Evolutionary conservation across 805 yeast species (phyloP), one percentile per base, ranked within the genome.

Genomic region (Nakazawaea peltata): DNA sequence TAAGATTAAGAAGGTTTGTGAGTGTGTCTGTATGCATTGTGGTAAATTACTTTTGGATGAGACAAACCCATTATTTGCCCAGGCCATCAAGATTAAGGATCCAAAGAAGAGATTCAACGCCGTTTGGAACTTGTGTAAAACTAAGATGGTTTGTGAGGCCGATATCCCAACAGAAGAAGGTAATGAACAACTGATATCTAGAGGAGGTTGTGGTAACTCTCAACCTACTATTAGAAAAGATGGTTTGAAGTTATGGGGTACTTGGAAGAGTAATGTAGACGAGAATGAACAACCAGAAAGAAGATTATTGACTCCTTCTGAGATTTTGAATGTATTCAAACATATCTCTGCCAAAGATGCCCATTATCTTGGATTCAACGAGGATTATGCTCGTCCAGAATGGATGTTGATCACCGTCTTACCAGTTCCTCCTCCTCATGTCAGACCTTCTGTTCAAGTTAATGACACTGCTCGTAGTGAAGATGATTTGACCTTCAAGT

Each of bases 401-500:
- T 92, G 98, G 99, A 76, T 92, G 78, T 71, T 92, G 41, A 74
- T 92, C 46, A 87, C 97, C 2, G 97, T 92, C n/a, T 68, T 92
- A 50, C 98, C 99, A 1, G 98, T 92, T 14, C 99, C 99, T 29
- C 99, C 99, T 34, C 99, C 99, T 43, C 97, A 97, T 24, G 99
- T 92, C 23, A 81, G 99, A 59, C 99, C 99, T 9, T 84, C 95
- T 17, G 92, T 92, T 64, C 96, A 98, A 2, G 88, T 92, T 51
- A 92, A 92, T 47, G 98, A 92, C 56, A 85, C 97, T 9, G 96
- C 95, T 42, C 79, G 98, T 65, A 97, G 97, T 48, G 98, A 92
- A 60, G 99, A 92, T 74, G 99, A 92, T 70, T 80, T 92, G 62
- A 92, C 99, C 2, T 92, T 88, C 58, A 92, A 92, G 61, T 69